Evolutionary conservation across 805 yeast genomes (phyloP).

Genomic region (Candida suzukii): DNA sequence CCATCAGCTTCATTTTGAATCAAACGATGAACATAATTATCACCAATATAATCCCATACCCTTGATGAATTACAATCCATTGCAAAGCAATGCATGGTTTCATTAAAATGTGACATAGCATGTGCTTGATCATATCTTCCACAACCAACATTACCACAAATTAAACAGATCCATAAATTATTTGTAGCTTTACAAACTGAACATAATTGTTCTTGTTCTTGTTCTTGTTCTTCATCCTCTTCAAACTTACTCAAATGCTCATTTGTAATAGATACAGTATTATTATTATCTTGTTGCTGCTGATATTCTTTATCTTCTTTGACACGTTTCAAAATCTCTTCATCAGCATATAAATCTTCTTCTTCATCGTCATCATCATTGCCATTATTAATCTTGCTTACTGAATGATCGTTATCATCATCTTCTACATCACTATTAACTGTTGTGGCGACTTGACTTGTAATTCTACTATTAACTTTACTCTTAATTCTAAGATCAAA

Average conservation of each 20-base stretch:
- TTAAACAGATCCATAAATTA: slow-evolving; percentile 81
- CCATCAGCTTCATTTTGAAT: slow-evolving; percentile 86
- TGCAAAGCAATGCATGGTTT: slow-evolving; percentile 80
- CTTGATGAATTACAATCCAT: slow-evolving; percentile 82
- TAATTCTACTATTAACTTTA: neutral
- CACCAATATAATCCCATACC: slow-evolving; percentile 94
- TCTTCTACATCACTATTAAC: neutral
- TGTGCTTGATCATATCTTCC: slow-evolving; percentile 82
- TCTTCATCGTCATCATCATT: neutral
- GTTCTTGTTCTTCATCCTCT: slow-evolving; percentile 7
- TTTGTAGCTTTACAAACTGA: slow-evolving; percentile 48
- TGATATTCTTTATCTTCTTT: neutral
- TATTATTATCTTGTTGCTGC: neutral
- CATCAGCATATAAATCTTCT: neutral
- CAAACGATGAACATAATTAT: slow-evolving; percentile 80
- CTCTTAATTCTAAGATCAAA: slow-evolving; percentile 10
- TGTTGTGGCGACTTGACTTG: neutral
- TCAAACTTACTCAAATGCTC: too few species aligned
- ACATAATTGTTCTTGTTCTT: slow-evolving; percentile 36
- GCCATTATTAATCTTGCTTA: too few species aligned
- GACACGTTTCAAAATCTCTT: neutral
- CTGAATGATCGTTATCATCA: neutral
- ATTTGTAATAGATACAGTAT: too few species aligned
- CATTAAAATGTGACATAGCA: slow-evolving; percentile 73
- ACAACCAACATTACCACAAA: slow-evolving; percentile 91